Base-by-base conservation (phyloP, 352 stramenopile genomes). In the Globisporangium viniferum region DNA sequence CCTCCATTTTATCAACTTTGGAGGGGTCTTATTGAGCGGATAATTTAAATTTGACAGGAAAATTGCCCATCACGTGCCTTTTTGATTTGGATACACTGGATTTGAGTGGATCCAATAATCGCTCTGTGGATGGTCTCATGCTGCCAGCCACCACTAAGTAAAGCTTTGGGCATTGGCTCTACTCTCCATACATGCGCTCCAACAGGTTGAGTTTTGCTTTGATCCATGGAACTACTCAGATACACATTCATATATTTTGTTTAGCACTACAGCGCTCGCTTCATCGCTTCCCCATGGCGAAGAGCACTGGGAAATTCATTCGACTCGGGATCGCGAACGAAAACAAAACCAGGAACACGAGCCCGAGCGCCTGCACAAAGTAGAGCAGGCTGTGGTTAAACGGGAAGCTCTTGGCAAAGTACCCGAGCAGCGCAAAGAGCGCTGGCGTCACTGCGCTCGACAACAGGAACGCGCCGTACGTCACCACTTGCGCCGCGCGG, bases 301-400 rank as follows among this genome's bases (percentile, higher is more conserved):
- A 92, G 9, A 94, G 73, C 74, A 91, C 76, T 3, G 86, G 86
- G 51, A 94, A 94, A 58, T 94, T 94, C 77, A 94, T 80, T 48
- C 86, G 80, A 44, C 80, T 91, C 3, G 86, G 86, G 60, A 94
- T 92, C 31, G 87, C 72, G 39, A 90, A 86, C 9, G 86, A 91
- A 64, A 94, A 91, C 41, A 92, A 71, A 5, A 94, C 79, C 39
- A 94, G 68, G 63, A 91, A 91, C 15, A 80, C 69, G 35, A 94
- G 71, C 0, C 82, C 84, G 31, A 91, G 71, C 22, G 80, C 77
- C 69, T 90, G 80, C 12, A 92, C 74, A 39, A 92, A 92, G 73
- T 91, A 94, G 6, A 94, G 70, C 54, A 92, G 69, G 68, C 83
- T 94, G 69, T 90, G 83, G 69, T 94, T 84, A 41, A 92, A 87